These are phyloP conservation scores for Aspergillus egyptiacus DNA, from an alignment of 495 filamentous ascomycete species.

Conservation along the genomic window DNA sequence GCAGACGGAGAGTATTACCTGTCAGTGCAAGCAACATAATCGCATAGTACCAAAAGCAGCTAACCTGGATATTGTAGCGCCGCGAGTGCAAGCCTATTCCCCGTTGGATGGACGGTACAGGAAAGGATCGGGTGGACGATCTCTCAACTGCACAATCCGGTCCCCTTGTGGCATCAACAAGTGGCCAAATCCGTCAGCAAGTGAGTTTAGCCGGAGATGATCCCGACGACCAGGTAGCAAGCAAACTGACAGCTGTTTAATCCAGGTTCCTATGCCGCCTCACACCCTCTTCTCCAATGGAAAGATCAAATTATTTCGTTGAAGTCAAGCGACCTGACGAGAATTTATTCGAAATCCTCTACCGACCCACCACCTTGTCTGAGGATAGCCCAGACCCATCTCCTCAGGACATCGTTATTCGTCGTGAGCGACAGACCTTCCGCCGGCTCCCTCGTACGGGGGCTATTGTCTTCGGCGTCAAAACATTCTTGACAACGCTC, in stretches of 20 bases:
- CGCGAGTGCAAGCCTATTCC: slow-evolving; percentile 54
- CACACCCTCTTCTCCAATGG: slow-evolving; percentile 43
- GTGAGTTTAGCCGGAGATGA: slow-evolving; percentile 25
- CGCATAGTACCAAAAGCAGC: neutral
- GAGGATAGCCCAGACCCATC: slow-evolving; percentile 32
- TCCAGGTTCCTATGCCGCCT: slow-evolving; percentile 45
- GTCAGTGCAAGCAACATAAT: slow-evolving; percentile 28
- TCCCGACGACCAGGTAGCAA: neutral
- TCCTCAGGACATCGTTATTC: slow-evolving; percentile 40
- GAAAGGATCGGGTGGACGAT: slow-evolving; percentile 51
- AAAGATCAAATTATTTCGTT: slow-evolving; percentile 50
- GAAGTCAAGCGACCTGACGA: slow-evolving; percentile 42
- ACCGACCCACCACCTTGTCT: slow-evolving; percentile 30
- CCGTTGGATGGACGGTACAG: slow-evolving; percentile 51
- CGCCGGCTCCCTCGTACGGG: slow-evolving; percentile 42
- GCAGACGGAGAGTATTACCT: slow-evolving; percentile 44
- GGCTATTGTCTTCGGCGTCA: slow-evolving; percentile 50
- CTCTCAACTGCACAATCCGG: slow-evolving; percentile 45
- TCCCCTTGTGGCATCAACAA: slow-evolving; percentile 51
- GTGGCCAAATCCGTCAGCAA: slow-evolving; percentile 46
- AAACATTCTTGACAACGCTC: slow-evolving; percentile 44
- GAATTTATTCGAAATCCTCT: slow-evolving; percentile 37
- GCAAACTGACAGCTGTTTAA: neutral
- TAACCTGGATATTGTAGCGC: slow-evolving; percentile 26
- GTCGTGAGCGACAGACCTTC: slow-evolving; percentile 53